These are phyloP conservation scores for Cladosporium sp. DNA, from an alignment of 2,329 filamentous ascomycete genomes.

Conservation along the genomic window DNA sequence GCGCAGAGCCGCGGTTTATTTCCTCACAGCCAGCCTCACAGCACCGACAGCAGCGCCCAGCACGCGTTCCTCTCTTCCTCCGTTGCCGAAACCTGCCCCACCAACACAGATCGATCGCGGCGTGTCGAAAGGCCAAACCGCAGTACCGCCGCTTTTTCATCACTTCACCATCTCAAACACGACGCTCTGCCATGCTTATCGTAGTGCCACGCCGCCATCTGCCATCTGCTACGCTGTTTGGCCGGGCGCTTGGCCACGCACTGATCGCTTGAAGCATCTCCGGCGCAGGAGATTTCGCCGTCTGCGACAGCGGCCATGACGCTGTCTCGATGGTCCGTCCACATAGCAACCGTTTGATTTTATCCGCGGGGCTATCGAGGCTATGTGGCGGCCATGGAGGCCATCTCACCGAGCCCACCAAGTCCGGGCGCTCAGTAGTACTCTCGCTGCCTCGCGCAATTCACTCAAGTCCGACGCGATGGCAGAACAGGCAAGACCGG, in stretches of 20 bases:
- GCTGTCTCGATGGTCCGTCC: not conserved
- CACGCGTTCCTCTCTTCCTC: conserved; percentile 1
- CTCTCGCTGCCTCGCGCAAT: conserved; percentile 3
- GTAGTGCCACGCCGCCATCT: not conserved
- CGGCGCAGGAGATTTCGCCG: conserved; percentile 3
- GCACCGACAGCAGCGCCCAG: not conserved
- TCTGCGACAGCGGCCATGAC: not conserved
- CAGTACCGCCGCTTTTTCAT: conserved; percentile 6
- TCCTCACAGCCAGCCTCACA: not conserved
- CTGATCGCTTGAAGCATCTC: conserved; percentile 2
- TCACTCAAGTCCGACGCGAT: not conserved
- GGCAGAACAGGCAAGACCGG: conserved; percentile 4
- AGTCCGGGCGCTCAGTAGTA: conserved; percentile 3
- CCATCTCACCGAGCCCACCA: conserved; percentile 8
- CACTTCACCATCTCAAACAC: not conserved
- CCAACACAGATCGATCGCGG: conserved; percentile 5
- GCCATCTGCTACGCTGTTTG: conserved; percentile 1
- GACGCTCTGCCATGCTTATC: not conserved
- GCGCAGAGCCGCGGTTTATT: conserved; percentile 6
- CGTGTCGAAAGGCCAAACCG: conserved; percentile 3
- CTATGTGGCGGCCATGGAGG: conserved; percentile 1
- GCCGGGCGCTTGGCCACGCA: conserved; percentile 8
- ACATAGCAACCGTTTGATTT: conserved; percentile 12
- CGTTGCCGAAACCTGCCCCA: conserved; percentile 11
- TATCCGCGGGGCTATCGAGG: conserved; percentile 12